A percentile compares a stretch with the other conserved stretches of the same genome.
Evolutionary conservation across 805 yeast genomes (phyloP).

Genomic region (Candida caryicola): DNA sequence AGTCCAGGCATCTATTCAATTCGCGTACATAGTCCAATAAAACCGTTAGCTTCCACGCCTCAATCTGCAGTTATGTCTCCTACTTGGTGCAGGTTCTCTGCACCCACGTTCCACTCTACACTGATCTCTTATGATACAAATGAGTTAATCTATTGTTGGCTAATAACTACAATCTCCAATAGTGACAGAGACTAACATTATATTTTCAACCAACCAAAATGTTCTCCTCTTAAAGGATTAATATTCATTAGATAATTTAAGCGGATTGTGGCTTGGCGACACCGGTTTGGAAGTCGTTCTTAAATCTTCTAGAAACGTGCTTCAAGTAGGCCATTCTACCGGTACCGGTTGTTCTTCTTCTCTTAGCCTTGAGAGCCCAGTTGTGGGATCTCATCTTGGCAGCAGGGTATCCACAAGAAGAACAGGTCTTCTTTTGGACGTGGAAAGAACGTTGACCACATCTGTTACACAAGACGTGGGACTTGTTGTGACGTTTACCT

Average conservation of each 20-base stretch:
- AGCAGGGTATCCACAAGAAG: conserved; percentile 99
- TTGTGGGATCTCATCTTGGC: conserved; percentile 98
- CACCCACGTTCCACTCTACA: too few relatives aligned
- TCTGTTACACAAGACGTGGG: conserved; percentile 98
- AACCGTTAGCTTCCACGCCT: too few relatives aligned
- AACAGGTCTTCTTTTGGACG: conserved; percentile 97
- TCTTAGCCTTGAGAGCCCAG: conserved; percentile 99
- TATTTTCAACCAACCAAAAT: conserved; percentile 3
- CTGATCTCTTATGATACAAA: conserved; percentile 1
- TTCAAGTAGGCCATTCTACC: conserved; percentile 99
- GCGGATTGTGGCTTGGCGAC: conserved; percentile 65
- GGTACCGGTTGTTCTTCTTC: conserved; percentile 99
- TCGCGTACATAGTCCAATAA: too few relatives aligned
- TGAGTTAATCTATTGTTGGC: not conserved
- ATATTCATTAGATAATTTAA: conserved; percentile 33
- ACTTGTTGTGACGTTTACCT: conserved; percentile 99
- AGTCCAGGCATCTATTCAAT: too few relatives aligned
- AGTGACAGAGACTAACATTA: conserved; percentile 2
- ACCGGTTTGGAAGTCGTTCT: conserved; percentile 97
- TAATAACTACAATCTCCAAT: not conserved
- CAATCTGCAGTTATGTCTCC: too few relatives aligned
- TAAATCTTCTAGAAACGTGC: conserved; percentile 96
- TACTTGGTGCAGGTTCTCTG: too few relatives aligned
- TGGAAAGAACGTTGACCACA: conserved; percentile 99
- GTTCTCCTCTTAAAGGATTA: conserved; percentile 1